Evolutionary conservation across 192 early-diverging fungal species (phyloP).

Genomic region (Coemansia sp.): DNA sequence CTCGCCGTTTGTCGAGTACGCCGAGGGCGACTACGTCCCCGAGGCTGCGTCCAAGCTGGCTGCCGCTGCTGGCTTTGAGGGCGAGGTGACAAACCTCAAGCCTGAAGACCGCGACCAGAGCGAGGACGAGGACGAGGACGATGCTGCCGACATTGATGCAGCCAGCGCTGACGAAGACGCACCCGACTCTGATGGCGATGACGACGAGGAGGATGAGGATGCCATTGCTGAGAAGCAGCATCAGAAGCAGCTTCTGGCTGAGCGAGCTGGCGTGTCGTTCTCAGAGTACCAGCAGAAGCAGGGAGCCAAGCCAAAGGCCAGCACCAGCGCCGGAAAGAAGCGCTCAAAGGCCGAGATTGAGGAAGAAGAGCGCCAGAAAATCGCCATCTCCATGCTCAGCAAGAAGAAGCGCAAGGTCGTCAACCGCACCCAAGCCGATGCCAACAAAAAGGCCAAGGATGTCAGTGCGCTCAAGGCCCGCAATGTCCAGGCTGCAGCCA

Average conservation of each 20-base stretch:
- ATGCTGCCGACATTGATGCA: conserved; percentile 40
- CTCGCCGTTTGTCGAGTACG: conserved; percentile 85
- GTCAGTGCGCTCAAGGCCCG: conserved; percentile 32
- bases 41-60: conserved; percentile 49
- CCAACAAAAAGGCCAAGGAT: conserved; percentile 40
- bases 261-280: conserved; percentile 39
- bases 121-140: conserved; percentile 49
- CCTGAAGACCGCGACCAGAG: conserved; percentile 59
- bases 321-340: conserved; percentile 8
- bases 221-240: conserved; percentile 40
- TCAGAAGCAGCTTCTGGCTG: conserved; percentile 45
- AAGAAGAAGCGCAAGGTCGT: conserved; percentile 53
- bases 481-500: conserved; percentile 24
- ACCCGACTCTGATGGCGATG: conserved; percentile 55
- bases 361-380: conserved; percentile 50
- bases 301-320: background rate
- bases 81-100: conserved; percentile 60
- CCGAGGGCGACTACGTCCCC: conserved; percentile 87
- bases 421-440: conserved; percentile 39
- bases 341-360: conserved; percentile 38
- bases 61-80: conserved; percentile 55
- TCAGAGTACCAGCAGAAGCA: conserved; percentile 45
- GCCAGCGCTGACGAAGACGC: conserved; percentile 63
- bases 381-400: conserved; percentile 55
- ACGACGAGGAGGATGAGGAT: conserved; percentile 48